phyloP scores from a whole-genome alignment of 768 basidiomycete genomes.

The Kwoniella sp. region DNA sequence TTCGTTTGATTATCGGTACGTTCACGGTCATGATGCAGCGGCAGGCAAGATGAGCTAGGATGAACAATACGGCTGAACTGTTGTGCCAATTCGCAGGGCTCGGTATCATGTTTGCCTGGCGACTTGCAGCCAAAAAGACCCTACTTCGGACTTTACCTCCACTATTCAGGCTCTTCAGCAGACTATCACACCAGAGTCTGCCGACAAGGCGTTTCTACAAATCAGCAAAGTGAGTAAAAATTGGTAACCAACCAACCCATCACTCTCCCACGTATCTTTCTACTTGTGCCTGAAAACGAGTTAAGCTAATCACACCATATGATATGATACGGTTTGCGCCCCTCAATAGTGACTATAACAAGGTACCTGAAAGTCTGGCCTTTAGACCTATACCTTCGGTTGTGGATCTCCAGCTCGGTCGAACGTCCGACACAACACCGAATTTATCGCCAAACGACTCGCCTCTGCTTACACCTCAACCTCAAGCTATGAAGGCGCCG shows the following conservation, averaged over 20 bases:
- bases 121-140: slow-evolving; percentile 76
- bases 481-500: not conserved
- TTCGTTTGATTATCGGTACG: slow-evolving; percentile 33
- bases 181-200: slow-evolving; percentile 65
- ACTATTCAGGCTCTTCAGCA: slow-evolving; percentile 69
- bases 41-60: too few species aligned
- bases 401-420: slow-evolving; percentile 24
- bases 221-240: slow-evolving; percentile 73
- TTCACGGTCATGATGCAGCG: too few species aligned
- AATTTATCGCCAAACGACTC: slow-evolving; percentile 10
- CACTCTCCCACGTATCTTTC: too few species aligned
- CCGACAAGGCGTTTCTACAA: slow-evolving; percentile 87
- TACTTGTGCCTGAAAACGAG: too few species aligned
- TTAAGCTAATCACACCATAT: too few species aligned
- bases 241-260: too few species aligned
- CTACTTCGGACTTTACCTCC: slow-evolving; percentile 78
- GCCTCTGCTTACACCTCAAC: slow-evolving; percentile 2
- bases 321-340: too few species aligned
- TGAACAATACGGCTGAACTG: too few species aligned
- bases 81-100: slow-evolving; percentile 73
- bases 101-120: slow-evolving; percentile 79
- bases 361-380: slow-evolving; percentile 12
- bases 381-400: slow-evolving; percentile 29
- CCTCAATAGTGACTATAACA: slow-evolving; percentile 61
- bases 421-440: not conserved